Percentiles rank a stretch among this genome's conserved stretches.
Conservation (phyloP, 1,284 basidiomycete genomes). For the Laetiporus sulphureus region DNA sequence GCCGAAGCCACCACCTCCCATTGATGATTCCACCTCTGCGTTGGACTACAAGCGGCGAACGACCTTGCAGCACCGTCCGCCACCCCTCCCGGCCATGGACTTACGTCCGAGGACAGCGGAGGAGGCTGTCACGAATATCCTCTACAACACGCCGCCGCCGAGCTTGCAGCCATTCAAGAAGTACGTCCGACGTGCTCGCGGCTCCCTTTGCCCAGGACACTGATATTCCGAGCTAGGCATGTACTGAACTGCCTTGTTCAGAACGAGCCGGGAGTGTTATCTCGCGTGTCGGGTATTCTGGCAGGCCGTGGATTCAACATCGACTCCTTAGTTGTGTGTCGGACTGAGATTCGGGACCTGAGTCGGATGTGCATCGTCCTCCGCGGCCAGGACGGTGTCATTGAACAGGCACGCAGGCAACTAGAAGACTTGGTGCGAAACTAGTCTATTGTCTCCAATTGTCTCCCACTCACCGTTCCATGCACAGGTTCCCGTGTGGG, state of each 20-base stretch:
- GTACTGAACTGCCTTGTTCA: constrained; percentile 98
- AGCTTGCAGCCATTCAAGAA: constrained; percentile 93
- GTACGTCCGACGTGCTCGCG: constrained; percentile 34
- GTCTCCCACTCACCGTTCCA: constrained; percentile 6
- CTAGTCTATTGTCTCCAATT: constrained; percentile 12
- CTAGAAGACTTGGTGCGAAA: constrained; percentile 90
- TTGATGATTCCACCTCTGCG: constrained; percentile 90
- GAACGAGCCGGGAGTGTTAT: constrained; percentile 98
- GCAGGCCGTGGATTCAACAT: constrained; percentile 99
- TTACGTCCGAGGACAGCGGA: constrained; percentile 75
- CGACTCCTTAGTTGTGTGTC: constrained; percentile 97
- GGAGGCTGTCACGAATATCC: constrained; percentile 92
- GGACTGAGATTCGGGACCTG: constrained; percentile 95
- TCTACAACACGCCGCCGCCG: constrained; percentile 94
- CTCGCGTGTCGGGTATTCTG: constrained; percentile 94
- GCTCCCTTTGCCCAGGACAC: not conserved
- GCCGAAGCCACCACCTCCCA: constrained; percentile 55
- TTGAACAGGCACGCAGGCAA: constrained; percentile 93
- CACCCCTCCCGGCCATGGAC: constrained; percentile 73
- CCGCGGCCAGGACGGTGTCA: constrained; percentile 93
- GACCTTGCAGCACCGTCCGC: constrained; percentile 62
- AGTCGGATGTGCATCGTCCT: constrained; percentile 98
- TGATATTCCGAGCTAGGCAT: constrained; percentile 48
- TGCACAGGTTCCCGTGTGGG: constrained; percentile 90
- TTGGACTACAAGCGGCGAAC: constrained; percentile 80